A percentile compares a stretch with the other conserved stretches of the same genome.
Evolutionary conservation across 2,329 filamentous ascomycete species (phyloP).

Genomic region (Metarhizium anisopliae): DNA sequence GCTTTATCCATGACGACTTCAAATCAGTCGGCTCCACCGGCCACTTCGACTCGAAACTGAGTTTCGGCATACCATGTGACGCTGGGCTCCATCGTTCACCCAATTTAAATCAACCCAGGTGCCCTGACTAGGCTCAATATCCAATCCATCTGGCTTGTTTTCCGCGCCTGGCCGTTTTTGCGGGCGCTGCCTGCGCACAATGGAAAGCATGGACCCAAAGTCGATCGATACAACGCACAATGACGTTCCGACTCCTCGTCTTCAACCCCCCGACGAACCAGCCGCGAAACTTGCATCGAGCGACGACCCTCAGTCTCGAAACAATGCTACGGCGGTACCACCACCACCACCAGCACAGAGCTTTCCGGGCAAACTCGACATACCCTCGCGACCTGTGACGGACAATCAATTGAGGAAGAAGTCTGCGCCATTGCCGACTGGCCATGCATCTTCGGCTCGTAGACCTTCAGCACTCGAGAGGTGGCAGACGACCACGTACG

Average conservation of each 20-base stretch:
- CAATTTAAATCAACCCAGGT: too few species aligned
- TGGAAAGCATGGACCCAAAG: background rate
- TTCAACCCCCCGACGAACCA: background rate
- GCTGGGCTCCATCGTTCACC: too few species aligned
- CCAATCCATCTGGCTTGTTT: too few species aligned
- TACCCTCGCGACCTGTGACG: background rate
- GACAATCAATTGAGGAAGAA: background rate
- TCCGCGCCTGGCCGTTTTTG: too few species aligned
- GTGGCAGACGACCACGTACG: constrained; percentile 4
- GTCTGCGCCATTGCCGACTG: background rate
- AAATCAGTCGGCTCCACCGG: too few species aligned
- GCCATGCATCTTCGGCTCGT: background rate
- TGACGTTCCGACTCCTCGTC: background rate
- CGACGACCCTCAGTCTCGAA: background rate
- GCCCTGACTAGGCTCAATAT: too few species aligned
- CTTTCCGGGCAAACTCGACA: constrained; percentile 3
- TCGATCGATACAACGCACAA: background rate
- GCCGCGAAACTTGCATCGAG: background rate
- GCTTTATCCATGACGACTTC: too few species aligned
- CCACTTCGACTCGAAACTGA: too few species aligned
- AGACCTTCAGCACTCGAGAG: constrained; percentile 2
- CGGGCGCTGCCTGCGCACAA: background rate
- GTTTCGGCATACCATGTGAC: too few species aligned
- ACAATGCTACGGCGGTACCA: background rate
- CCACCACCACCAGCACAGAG: background rate